Conservation (phyloP, 495 filamentous ascomycete genomes). For the Penicillium soppii region DNA sequence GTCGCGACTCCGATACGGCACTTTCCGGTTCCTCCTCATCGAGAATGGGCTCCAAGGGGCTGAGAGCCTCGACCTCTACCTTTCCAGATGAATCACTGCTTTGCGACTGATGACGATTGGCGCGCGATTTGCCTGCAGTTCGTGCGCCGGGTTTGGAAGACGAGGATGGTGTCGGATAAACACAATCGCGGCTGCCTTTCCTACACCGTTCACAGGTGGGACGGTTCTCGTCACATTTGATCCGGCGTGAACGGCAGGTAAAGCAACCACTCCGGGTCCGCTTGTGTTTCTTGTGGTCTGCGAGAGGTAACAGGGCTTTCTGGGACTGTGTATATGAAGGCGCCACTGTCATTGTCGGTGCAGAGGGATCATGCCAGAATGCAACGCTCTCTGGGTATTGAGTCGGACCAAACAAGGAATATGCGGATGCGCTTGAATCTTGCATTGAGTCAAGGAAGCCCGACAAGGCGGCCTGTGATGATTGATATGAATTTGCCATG, state of each 20-base stretch:
- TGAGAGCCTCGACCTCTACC: conserved; percentile 41
- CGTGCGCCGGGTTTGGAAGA: conserved; percentile 38
- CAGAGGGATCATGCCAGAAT: conserved; percentile 42
- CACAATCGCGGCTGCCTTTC: conserved; percentile 81
- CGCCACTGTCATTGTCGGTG: conserved; percentile 20
- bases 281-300: conserved; percentile 87
- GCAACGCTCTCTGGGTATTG: conserved; percentile 45
- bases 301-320: conserved; percentile 26
- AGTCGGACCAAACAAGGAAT: conserved; percentile 35
- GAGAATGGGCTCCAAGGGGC: conserved; percentile 58
- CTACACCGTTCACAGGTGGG: conserved; percentile 87
- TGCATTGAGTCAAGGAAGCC: conserved; percentile 32
- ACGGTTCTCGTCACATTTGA: conserved; percentile 90
- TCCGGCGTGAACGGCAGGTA: conserved; percentile 84
- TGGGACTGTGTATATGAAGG: conserved; percentile 28
- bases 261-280: conserved; percentile 93
- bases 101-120: conserved; percentile 42
- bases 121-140: conserved; percentile 43
- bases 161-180: conserved; percentile 66
- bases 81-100: conserved; percentile 52
- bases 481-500: conserved; percentile 27
- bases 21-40: conserved; percentile 55
- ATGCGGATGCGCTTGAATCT: conserved; percentile 31
- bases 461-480: conserved; percentile 33
- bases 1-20: conserved; percentile 24